Evolutionary conservation across 2,329 filamentous ascomycete genomes (phyloP).

Genomic region (Fusarium subglutinans): DNA sequence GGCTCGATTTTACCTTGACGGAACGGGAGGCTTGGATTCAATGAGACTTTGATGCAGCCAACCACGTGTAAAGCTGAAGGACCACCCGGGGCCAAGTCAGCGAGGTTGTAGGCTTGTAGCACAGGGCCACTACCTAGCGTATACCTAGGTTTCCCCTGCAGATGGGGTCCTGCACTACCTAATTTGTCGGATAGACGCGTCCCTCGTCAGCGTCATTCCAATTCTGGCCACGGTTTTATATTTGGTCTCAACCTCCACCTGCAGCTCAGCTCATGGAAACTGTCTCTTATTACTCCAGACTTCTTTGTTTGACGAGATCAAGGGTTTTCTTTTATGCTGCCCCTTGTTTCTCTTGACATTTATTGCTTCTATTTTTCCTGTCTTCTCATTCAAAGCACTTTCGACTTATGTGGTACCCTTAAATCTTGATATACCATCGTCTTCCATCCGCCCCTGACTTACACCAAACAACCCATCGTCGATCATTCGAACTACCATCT

Average conservation of each 20-base stretch:
- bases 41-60: constrained; percentile 12
- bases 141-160: constrained; percentile 6
- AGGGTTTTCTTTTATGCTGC: not conserved
- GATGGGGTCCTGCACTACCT: not conserved
- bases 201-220: constrained; percentile 27
- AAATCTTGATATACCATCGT: constrained; percentile 1
- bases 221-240: constrained; percentile 39
- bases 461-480: constrained; percentile 16
- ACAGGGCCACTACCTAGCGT: constrained; percentile 13
- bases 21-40: constrained; percentile 4
- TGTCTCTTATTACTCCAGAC: constrained; percentile 1
- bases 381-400: constrained; percentile 16
- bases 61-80: constrained; percentile 13
- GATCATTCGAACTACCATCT: not conserved
- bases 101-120: constrained; percentile 17
- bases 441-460: constrained; percentile 30
- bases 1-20: not conserved
- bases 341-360: not conserved
- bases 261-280: constrained; percentile 8
- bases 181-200: constrained; percentile 24
- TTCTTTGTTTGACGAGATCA: not conserved
- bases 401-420: not conserved
- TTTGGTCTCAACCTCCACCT: constrained; percentile 5
- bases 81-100: not conserved
- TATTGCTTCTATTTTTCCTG: not conserved